Percentiles rank a stretch among this genome's conserved stretches.
These are phyloP conservation scores for Syncephalastrum sp. DNA, from an alignment of 371 early-diverging fungal species.

Conservation along the genomic window DNA sequence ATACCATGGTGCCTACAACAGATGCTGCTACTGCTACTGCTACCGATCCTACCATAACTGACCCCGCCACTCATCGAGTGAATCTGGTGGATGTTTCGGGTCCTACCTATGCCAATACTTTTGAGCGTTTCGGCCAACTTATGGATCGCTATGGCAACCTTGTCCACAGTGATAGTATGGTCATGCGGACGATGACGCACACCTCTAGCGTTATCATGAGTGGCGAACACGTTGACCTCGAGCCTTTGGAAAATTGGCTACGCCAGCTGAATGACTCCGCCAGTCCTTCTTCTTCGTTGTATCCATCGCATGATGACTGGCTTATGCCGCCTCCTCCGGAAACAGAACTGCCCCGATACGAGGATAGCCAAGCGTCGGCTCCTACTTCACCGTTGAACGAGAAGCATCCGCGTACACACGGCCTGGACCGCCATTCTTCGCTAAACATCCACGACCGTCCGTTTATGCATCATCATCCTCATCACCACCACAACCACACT, in stretches of 20 bases:
- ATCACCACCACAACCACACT: not conserved
- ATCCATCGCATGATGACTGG: not conserved
- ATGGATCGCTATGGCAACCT: slow-evolving; percentile 8
- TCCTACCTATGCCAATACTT: slow-evolving; percentile 1
- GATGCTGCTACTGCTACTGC: not conserved
- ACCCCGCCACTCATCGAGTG: not conserved
- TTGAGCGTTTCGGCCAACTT: slow-evolving; percentile 9
- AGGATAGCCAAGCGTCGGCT: not conserved
- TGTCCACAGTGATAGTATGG: slow-evolving; percentile 8
- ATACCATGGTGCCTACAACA: not conserved
- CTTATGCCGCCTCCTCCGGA: not conserved
- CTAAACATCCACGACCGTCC: no score
- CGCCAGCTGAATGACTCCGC: not conserved
- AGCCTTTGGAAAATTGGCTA: slow-evolving; percentile 13
- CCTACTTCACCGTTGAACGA: not conserved
- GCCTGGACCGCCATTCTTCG: not conserved
- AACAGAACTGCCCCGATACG: slow-evolving; percentile 1
- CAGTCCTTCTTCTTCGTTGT: no score
- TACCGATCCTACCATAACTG: not conserved
- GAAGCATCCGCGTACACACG: not conserved
- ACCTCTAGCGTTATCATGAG: slow-evolving; percentile 10
- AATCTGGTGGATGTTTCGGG: not conserved
- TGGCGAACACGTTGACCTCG: slow-evolving; percentile 4
- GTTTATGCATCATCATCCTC: not conserved
- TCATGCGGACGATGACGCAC: slow-evolving; percentile 14